Evolutionary conservation across 2,329 filamentous ascomycete genomes (phyloP), one percentile per base, ranked within the genome.

Genomic region (Penicillium hordei): DNA sequence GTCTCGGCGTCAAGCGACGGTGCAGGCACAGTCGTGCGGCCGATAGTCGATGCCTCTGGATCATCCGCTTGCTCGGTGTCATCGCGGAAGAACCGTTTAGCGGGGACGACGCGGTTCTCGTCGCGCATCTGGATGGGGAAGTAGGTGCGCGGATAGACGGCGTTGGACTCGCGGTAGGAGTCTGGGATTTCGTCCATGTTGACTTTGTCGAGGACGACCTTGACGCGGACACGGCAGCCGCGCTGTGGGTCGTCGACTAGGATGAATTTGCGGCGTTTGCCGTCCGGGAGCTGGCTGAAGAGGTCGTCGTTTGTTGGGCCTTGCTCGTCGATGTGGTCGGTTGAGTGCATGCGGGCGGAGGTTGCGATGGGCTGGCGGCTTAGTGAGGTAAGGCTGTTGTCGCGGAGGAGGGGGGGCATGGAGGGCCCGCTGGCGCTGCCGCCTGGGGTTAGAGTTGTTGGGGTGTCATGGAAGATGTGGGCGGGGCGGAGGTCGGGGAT

Each of bases 141-240:
- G 77, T 93, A 97, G 56, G 90, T 93, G 48, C 92, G 89, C 9
- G 93, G 93, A 69, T 88, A 97, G 2, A 97, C 93, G 10, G 90
- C 91, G 68, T 93, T 93, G 55, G 85, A 86, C 77, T 92, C 92
- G 65, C 93, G 90, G 79, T 96, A 97, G 17, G 91, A 94, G 74
- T 97, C 93, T 1, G 93, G 93, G 70, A 97, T 96, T 76, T 97
- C 93, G 69, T 93, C 89, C 79, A 94, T 95, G 72, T 97, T 89
- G 66, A 97, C 92, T 44, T 88, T 87, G 70, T 97, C 91, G n/a
- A 99, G 86, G 62, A 90, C 94, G 51, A 97, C 93, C 60, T 93
- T 89, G 45, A 97, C 93, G 17, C 93, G 88, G 1, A 97, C 87
- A 42, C 92, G 86, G 50, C 86, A 88, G 52, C 89, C 89, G 36